Evolutionary conservation across 2,329 filamentous ascomycete genomes (phyloP), one percentile per base, ranked within the genome.

Genomic region (Ustulina deusta): DNA sequence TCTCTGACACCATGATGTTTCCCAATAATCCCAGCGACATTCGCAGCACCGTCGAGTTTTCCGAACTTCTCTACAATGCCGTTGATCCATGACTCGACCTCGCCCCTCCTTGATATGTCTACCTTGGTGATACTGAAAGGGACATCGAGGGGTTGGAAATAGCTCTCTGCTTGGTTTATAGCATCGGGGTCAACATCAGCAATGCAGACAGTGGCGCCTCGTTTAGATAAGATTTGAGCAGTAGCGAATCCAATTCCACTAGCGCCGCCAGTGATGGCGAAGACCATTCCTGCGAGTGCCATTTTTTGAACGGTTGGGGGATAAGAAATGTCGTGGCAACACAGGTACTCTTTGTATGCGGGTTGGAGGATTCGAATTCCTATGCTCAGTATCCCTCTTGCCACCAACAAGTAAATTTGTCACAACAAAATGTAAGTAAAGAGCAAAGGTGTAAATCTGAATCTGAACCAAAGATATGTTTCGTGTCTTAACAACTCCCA

Each of bases 31-130:
- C 85, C 85, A 4, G 87, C 87, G 9, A 86, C 80, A 61, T 89
- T 88, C 11, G 83, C 86, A 22, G 86, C 85, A 4, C 85, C 83
- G 71, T 87, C 84, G 9, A 88, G 80, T 59, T 82, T 82, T 4
- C 86, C 86, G 60, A 85, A 85, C 36, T 79, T 79, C n/a, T 78
- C 71, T n/a, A 87, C 75, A 11, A 83, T 81, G 55, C 74, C 76
- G 6, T 78, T 76, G 54, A 87, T 82, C 86, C 86, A 88, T 22
- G 73, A 72, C 34, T 88, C 84, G 10, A 87, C 86, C 32, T 86
- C 78, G 5, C 76, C 72, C 56, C 80, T 79, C 60, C 82, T 80
- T 34, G 82, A 83, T 17, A 88, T 79, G 66, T 88, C 85, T 25
- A 87, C 82, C 36, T 77, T 79, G n/a, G 78, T 78, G 49, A 81